Evolutionary conservation across 148 eudicot species (phyloP), one percentile per base, ranked within the genome.

Genomic region (Persicaria maculosa): DNA sequence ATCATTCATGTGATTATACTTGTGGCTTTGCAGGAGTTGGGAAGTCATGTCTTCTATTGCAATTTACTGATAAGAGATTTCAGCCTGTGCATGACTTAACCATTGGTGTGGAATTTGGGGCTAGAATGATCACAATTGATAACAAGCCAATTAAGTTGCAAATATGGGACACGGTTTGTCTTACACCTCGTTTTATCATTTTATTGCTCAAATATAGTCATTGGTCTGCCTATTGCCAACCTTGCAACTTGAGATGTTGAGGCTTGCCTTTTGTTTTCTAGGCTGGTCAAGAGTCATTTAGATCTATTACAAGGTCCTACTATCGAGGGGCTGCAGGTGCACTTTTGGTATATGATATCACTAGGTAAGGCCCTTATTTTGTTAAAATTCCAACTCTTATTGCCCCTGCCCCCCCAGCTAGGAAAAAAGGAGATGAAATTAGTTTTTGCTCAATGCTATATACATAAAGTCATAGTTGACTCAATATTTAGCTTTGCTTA

Each of bases 291-390:
- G 86, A 83, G 74, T 75, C 83, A 20, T 80, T 80, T 74, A 83
- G 86, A 78, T 83, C 86, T 50, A 83, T 83, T 74, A 83, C 83
- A 15, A 78, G 83, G 67, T 80, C 83, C 7, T 83, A 83, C 65
- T 83, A 83, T 77, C 75, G 86, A 68, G 86, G 86, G n/a, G 86
- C 86, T 73, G 83, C 86, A 20, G 86, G 86, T 6, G 86, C 86
- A 1, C 86, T 83, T 75, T 78, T 83, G 45, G 86, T 83, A 31
- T 83, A 83, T 69, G 86, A 83, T 77, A 83, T 83, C 53, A 83
- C 86, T 20, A 75, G 86, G 86, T 80, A 83, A 73, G 22, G 44
- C 1, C 19, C 57, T 31, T 31, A 3, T 31, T 31, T 31, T 31
- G 45, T 7, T 46, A 7, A 36, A 9, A 68, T 72, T 2, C 52